Percentiles rank a stretch among this genome's conserved stretches.
These are phyloP conservation scores for Pyricularia pennisetigena DNA, from an alignment of 2,329 filamentous ascomycete species.

Conservation along the genomic window DNA sequence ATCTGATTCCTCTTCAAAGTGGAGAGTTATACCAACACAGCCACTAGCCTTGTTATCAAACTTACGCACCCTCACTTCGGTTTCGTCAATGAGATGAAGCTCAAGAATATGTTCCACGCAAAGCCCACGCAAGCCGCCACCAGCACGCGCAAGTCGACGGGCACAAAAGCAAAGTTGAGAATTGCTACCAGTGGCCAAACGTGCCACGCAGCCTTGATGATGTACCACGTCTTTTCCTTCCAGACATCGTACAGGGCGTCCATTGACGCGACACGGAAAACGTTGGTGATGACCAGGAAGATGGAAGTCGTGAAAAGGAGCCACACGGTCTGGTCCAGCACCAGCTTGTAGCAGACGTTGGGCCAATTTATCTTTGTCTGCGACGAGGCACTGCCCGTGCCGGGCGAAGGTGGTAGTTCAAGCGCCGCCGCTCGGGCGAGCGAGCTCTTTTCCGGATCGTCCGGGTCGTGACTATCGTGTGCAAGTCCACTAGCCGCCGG, in stretches of 20 bases:
- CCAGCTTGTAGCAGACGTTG: constrained; percentile 13
- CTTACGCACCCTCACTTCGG: background rate
- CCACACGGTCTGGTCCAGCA: constrained; percentile 16
- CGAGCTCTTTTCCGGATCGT: constrained; percentile 4
- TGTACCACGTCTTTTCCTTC: constrained; percentile 12
- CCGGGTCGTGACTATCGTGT: constrained; percentile 4
- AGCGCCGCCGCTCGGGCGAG: background rate
- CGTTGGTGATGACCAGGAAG: constrained; percentile 15
- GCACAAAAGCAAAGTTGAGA: constrained; percentile 15
- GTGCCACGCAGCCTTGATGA: constrained; percentile 14
- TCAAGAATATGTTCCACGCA: constrained; percentile 16
- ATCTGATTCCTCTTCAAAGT: background rate
- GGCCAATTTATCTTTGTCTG: constrained; percentile 11
- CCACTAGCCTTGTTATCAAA: background rate
- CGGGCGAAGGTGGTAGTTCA: background rate
- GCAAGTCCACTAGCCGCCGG: background rate
- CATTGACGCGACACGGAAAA: constrained; percentile 11
- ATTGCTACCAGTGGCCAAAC: constrained; percentile 16
- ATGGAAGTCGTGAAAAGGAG: constrained; percentile 11
- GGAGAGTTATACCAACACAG: background rate
- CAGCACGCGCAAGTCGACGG: constrained; percentile 14
- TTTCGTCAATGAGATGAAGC: constrained; percentile 1
- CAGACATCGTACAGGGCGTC: constrained; percentile 10
- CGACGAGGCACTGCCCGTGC: background rate
- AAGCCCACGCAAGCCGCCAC: constrained; percentile 16